Base-by-base conservation (phyloP, 2,329 filamentous ascomycete genomes). In the Ceratocystiopsis sp. region DNA sequence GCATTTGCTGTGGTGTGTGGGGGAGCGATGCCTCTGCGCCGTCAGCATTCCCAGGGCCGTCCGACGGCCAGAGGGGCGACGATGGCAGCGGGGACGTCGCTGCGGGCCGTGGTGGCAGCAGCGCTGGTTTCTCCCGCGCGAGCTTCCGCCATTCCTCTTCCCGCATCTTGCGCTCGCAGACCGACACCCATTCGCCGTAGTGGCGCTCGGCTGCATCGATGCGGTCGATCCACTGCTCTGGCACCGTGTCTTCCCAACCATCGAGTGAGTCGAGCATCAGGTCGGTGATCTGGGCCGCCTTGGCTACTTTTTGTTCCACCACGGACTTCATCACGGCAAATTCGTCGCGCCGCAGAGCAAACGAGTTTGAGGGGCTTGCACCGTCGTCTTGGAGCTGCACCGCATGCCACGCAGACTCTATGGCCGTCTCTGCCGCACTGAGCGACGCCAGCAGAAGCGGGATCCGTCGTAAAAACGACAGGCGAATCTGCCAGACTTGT, bases 201-300 rank as follows among this genome's bases (percentile, higher is more conserved):
- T 78, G 73, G 12, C 70, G 66, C 58, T 98, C 91, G 5, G 93
- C 66, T 0, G 63, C 61, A 57, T 96, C 91, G 62, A 96, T 80
- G 5, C 78, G 72, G 52, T 93, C 84, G 44, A 96, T 75, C 91
- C 89, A 98, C 25, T 65, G 58, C 36, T 93, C 82, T 0, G 91
- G 91, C 11, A 98, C 64, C 0, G 81, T 84, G 54, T 98, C 91
- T 37, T 80, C 69, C 43, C 78, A 69, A 2, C 85, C 87, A 59
- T 96, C 91, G 2, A 96, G 67, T 32, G 75, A 71, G 59, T 98
- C 87, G 14, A 98, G 69, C 72, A 95, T 85, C 41, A 70, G 74
- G 57, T 98, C 91, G 48, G 96, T 67, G 35, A 77, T 71, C 40
- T 71, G 71, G 0, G 84, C 89, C 0, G 86, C 69, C 34, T 69